Evolutionary conservation across 2,329 filamentous ascomycete genomes (phyloP), one percentile per base, ranked within the genome.

Genomic region (Trichophyton rubrum): DNA sequence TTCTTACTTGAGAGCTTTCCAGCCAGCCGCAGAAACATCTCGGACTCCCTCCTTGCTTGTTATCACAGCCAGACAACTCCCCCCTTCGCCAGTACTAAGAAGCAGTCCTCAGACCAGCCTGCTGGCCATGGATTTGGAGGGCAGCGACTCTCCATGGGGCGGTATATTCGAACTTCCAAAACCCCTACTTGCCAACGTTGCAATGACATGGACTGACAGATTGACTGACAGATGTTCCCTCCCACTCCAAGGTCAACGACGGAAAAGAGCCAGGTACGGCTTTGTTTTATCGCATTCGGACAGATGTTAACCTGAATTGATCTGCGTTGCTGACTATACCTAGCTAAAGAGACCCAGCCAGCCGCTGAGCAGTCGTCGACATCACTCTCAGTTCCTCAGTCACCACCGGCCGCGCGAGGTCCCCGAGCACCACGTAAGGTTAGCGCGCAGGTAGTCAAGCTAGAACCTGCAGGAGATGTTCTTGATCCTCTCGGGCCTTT

Each of bases 401-500:
- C 79, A 35, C 75, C 78, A 55, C 74, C 73, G 59, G 75, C 73
- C 64, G 75, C 73, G 64, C 77, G 79, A 70, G 79, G 75, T 49
- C 78, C 79, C 15, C 76, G 81, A 64, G 75, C 75, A n/a, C 75
- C 78, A 60, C 79, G 81, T 63, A 82, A 82, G 69, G 78, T 84
- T 68, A 82, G 76, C 68, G 79, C 79, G 40, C 82, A 85, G 68
- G 78, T 82, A 35, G 85, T 82, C 49, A 81, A 80, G 60, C 75
- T 86, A 63, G 82, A 86, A 72, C 81, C 81, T 58, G 81, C 85
- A 62, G 83, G 85, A 66, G 79, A 83, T 68, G 78, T 82, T 51
- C 74, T 83, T 62, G 84, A 84, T 59, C 84, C 84, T 33, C 74
- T 86, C 53, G 84, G 84, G 51, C 83, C 83, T 56, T 72, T 85